These are phyloP conservation scores for Colletotrichum siamense DNA, from an alignment of 2,329 filamentous ascomycete species.

Conservation along the genomic window DNA sequence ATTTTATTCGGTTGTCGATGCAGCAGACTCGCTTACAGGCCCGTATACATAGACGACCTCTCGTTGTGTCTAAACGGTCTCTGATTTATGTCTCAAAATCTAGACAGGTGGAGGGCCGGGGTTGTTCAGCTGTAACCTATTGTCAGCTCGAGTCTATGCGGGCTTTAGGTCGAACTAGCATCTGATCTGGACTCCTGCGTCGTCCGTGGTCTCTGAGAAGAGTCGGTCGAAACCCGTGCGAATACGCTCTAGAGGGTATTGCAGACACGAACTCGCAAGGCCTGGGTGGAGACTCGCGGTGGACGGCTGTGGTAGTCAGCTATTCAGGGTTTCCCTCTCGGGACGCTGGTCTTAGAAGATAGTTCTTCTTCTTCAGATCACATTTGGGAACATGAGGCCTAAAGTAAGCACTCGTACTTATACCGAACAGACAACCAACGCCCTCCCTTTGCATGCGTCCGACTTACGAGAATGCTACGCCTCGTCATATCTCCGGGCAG, in stretches of 20 bases:
- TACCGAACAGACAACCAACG: neutral
- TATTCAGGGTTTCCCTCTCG: neutral
- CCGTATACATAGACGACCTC: neutral
- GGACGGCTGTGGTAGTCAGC: no score
- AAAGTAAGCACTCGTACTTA: neutral
- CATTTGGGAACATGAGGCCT: no score
- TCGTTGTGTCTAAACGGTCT: neutral
- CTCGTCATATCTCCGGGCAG: neutral
- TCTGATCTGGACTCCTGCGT: neutral
- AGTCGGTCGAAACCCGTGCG: neutral
- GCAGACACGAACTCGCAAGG: neutral
- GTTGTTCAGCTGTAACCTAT: no score
- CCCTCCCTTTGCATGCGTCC: neutral
- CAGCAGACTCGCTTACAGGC: neutral
- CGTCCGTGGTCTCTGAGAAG: neutral
- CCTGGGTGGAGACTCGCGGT: neutral
- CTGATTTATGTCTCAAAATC: neutral
- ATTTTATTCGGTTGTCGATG: neutral
- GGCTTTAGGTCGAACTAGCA: no score
- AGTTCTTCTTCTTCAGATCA: no score
- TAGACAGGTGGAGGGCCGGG: no score
- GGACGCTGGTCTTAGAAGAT: no score
- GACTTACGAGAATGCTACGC: neutral
- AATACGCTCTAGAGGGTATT: neutral
- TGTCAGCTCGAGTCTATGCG: no score